Percentiles rank a stretch among this genome's conserved stretches.
Conservation (phyloP, 352 stramenopile genomes). For the Phytophthora rubi region DNA sequence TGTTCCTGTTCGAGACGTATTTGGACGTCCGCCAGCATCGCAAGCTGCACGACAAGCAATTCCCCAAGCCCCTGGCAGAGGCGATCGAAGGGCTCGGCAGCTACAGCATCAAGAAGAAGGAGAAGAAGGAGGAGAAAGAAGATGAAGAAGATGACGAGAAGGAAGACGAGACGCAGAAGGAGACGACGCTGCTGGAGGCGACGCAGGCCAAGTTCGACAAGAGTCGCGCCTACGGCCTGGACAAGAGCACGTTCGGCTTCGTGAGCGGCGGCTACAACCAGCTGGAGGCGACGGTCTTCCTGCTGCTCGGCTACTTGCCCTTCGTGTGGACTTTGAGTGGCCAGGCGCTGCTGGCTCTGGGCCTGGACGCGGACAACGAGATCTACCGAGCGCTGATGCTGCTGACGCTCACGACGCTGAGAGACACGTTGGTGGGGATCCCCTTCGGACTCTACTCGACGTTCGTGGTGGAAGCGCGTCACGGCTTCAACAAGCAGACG, state of each 20-base stretch:
- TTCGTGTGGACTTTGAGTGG: slow-evolving; percentile 93
- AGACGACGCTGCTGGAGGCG: slow-evolving; percentile 78
- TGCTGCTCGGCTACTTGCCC: slow-evolving; percentile 93
- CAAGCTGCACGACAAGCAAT: slow-evolving; percentile 85
- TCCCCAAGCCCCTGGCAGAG: slow-evolving; percentile 60
- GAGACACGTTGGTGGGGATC: slow-evolving; percentile 64
- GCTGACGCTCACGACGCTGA: slow-evolving; percentile 65
- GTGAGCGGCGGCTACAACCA: slow-evolving; percentile 89
- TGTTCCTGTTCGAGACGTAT: slow-evolving; percentile 94
- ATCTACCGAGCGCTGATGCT: slow-evolving; percentile 82
- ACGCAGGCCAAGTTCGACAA: slow-evolving; percentile 93
- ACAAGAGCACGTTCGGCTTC: slow-evolving; percentile 97
- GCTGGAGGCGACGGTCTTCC: slow-evolving; percentile 82
- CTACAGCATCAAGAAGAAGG: slow-evolving; percentile 38
- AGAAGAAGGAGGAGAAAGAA: slow-evolving; percentile 8
- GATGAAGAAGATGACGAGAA: slow-evolving; percentile 18
- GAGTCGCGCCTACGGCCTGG: slow-evolving; percentile 94
- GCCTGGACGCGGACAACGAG: slow-evolving; percentile 78
- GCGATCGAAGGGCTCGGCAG: slow-evolving; percentile 59
- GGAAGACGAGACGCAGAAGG: slow-evolving; percentile 4
- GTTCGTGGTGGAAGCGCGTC: slow-evolving; percentile 96
- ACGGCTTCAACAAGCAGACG: slow-evolving; percentile 99
- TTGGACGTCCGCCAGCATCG: slow-evolving; percentile 92
- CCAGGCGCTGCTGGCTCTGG: slow-evolving; percentile 57
- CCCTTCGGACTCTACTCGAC: slow-evolving; percentile 93